Conservation (phyloP, 2,329 filamentous ascomycete species). For the Microdochium paspali region DNA sequence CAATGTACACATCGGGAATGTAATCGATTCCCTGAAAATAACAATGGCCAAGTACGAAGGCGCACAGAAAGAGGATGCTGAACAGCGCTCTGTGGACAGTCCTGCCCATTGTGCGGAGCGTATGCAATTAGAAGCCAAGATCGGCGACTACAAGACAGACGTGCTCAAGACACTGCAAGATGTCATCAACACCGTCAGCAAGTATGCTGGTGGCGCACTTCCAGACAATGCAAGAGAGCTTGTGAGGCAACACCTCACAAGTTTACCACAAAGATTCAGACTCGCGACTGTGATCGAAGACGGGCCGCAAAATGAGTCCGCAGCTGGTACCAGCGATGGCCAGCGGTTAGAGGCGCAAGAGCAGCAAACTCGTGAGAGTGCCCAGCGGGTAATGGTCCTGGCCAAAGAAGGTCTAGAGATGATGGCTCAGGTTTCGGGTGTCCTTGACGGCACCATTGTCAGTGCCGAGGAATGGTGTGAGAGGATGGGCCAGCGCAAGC, state of each 20-base stretch:
- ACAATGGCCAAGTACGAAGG: conserved; percentile 75
- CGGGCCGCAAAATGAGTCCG: conserved; percentile 16
- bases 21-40: conserved; percentile 64
- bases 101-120: conserved; percentile 17
- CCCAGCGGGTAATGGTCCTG: conserved; percentile 72
- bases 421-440: conserved; percentile 82
- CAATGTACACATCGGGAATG: conserved; percentile 68
- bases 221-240: conserved; percentile 80
- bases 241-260: conserved; percentile 75
- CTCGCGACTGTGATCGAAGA: conserved; percentile 49
- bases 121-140: conserved; percentile 46
- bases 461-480: conserved; percentile 91
- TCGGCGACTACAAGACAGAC: conserved; percentile 59
- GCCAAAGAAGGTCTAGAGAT: conserved; percentile 89
- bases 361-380: conserved; percentile 41
- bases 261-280: conserved; percentile 74
- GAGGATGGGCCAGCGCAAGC: conserved; percentile 48
- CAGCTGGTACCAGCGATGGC: conserved; percentile 16
- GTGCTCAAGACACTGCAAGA: conserved; percentile 72
- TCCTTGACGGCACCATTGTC: conserved; percentile 80
- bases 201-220: conserved; percentile 82
- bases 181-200: conserved; percentile 77
- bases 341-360: conserved; percentile 28
- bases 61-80: conserved; percentile 16
- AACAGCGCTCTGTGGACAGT: conserved; percentile 14